phyloP scores from a whole-genome alignment of 257 asterid species.

The Solanum habrochaites region DNA sequence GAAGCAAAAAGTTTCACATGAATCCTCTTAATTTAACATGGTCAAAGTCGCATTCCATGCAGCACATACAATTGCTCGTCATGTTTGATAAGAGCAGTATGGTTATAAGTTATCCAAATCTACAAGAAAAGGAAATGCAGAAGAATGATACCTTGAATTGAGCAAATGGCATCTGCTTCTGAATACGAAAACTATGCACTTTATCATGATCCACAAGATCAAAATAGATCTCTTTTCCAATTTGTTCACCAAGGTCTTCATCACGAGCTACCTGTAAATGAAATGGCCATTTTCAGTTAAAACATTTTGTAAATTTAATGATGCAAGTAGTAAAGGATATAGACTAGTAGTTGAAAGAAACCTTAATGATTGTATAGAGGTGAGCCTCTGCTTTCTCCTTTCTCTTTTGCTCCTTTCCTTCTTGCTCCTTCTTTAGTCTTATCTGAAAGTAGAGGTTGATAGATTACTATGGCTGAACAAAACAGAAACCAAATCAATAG shows the following conservation, averaged over 20 bases:
- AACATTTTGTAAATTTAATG: background rate
- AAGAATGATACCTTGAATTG: slow-evolving; percentile 50
- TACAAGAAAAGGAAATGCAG: background rate
- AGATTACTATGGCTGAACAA: background rate
- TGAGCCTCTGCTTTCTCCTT: slow-evolving; percentile 78
- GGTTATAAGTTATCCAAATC: background rate
- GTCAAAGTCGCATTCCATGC: background rate
- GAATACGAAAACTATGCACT: slow-evolving; percentile 70
- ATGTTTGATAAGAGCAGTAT: background rate
- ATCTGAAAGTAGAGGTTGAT: slow-evolving; percentile 26
- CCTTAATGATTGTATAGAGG: slow-evolving; percentile 80
- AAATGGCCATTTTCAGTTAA: background rate
- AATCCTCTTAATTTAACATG: background rate
- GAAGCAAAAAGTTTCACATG: background rate
- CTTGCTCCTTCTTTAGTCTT: slow-evolving; percentile 72
- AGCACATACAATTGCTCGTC: background rate
- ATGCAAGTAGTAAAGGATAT: background rate
- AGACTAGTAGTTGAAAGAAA: slow-evolving; percentile 2
- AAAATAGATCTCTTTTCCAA: slow-evolving; percentile 73
- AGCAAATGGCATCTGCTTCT: slow-evolving; percentile 57
- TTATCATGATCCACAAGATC: slow-evolving; percentile 90
- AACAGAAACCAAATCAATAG: background rate
- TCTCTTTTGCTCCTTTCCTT: slow-evolving; percentile 70
- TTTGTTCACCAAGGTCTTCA: slow-evolving; percentile 56
- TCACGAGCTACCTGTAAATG: slow-evolving; percentile 68